phyloP scores from a whole-genome alignment of 1,139 yeast species.

The Debaryomyces subglobosus region DNA sequence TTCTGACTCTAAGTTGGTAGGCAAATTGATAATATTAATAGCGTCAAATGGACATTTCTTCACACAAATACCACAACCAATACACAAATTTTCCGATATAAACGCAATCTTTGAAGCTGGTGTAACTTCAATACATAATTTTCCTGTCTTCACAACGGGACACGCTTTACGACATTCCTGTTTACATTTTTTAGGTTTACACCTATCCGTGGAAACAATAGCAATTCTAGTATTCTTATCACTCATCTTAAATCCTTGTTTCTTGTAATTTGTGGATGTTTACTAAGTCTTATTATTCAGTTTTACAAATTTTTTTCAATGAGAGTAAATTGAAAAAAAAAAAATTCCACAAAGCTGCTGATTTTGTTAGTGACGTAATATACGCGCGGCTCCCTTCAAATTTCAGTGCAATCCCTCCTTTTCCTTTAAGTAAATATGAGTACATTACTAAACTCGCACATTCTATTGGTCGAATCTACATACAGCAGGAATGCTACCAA shows the following conservation, averaged over 20 bases:
- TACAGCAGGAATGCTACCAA: background rate
- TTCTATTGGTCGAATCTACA: background rate
- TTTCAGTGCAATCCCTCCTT: background rate
- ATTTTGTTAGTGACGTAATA: slow-evolving; percentile 9
- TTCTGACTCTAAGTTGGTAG: slow-evolving; percentile 89
- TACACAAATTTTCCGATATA: slow-evolving; percentile 93
- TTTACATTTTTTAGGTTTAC: slow-evolving; percentile 97
- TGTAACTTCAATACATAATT: slow-evolving; percentile 93
- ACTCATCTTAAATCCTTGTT: slow-evolving; percentile 36
- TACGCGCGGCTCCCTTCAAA: background rate
- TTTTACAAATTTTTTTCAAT: slow-evolving; percentile 4
- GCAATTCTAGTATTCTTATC: slow-evolving; percentile 84
- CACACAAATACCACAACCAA: slow-evolving; percentile 99
- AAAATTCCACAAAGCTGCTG: slow-evolving; percentile 9
- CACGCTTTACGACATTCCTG: slow-evolving; percentile 97
- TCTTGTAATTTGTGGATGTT: background rate
- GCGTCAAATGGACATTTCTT: slow-evolving; percentile 99
- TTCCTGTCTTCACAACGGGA: slow-evolving; percentile 97
- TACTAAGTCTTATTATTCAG: slow-evolving; percentile 7
- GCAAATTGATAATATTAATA: slow-evolving; percentile 90
- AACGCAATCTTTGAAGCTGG: slow-evolving; percentile 92
- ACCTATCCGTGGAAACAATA: slow-evolving; percentile 87
- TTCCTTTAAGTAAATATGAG: slow-evolving; percentile 10
- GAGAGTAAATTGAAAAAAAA: slow-evolving; percentile 7
- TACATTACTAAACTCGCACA: slow-evolving; percentile 13